phyloP scores from a whole-genome alignment of 176 grass and related monocot species.

The Aegilops longissima region DNA sequence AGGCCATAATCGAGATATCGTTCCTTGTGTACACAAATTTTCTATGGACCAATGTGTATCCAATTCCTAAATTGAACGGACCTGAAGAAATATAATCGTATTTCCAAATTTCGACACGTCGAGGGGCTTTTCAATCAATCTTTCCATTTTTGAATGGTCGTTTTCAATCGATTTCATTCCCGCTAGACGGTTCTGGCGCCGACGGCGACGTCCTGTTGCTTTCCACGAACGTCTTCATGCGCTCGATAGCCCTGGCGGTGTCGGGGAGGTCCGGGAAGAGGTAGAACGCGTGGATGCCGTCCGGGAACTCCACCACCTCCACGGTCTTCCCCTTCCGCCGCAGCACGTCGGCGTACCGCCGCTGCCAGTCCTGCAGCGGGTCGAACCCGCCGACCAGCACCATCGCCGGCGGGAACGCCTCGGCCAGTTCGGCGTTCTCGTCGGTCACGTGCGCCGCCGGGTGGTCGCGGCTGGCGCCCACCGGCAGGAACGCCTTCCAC shows the following conservation, averaged over 20 bases:
- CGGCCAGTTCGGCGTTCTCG: conserved; percentile 23
- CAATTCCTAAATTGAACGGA: too few relatives aligned
- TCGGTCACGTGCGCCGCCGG: conserved; percentile 44
- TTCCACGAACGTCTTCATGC: conserved; percentile 47
- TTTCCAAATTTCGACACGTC: too few relatives aligned
- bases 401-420: conserved; percentile 32
- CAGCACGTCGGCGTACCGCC: conserved; percentile 31
- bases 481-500: conserved; percentile 55
- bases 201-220: background rate
- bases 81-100: too few relatives aligned
- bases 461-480: conserved; percentile 46
- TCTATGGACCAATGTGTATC: too few relatives aligned
- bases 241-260: conserved; percentile 3
- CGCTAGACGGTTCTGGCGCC: background rate
- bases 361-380: conserved; percentile 45
- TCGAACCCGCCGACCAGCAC: conserved; percentile 35
- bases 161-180: background rate
- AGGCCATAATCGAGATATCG: too few relatives aligned
- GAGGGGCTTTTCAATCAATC: too few relatives aligned
- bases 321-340: conserved; percentile 13
- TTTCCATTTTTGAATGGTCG: too few relatives aligned
- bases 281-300: conserved; percentile 54
- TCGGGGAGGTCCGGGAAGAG: conserved; percentile 38
- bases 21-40: too few relatives aligned
- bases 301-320: conserved; percentile 27